Base-by-base conservation (phyloP, 2,329 filamentous ascomycete genomes). In the Paecilomyces fulvus region DNA sequence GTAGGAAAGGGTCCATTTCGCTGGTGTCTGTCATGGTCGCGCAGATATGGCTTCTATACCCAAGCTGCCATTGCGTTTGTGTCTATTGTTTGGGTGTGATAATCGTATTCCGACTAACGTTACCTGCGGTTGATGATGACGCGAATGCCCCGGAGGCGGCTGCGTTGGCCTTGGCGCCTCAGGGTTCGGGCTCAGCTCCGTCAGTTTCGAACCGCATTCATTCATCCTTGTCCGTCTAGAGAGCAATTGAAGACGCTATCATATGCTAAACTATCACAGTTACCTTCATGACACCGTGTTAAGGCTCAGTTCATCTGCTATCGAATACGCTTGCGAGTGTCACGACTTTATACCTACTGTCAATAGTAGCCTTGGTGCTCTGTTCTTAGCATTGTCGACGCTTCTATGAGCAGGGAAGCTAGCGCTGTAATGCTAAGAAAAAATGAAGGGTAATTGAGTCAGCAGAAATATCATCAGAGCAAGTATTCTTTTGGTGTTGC, bases 1-100 rank as follows among this genome's bases (percentile, higher is more conserved):
- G 74, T 54, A 78, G 75, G 62, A 78, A 78, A 31, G 76, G 76
- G 59, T 78, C 76, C 37, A 43, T 43, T 58, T 70, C 63, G 60
- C 65, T 60, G 28, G 59, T 50, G 51, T 55, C 49, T 48, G 71
- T 69, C 70, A 71, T 74, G 51, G 51, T 56, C 61, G 56, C 51
- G 53, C n/a, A 53, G 59, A 43, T 55, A 30, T 43, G 51, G 17
- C 17, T 43, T 43, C 37, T 43, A 43, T 43, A 43, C 37, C 17
- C n/a, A 17, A 17, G 14, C 6, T 43, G 37, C 37, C 37, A 43
- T 43, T 43, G 37, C 37, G 14, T 3, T n/a, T 43, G 37, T 43
- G 37, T 7, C 8, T 23, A 12, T 28, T 12, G 17, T 7, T 11
- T 53, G 20, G 17, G 20, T 5, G n/a, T 6, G 21, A 28, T 17